Evolutionary conservation across 2,329 filamentous ascomycete genomes (phyloP).

Genomic region (Fusarium acutatum): DNA sequence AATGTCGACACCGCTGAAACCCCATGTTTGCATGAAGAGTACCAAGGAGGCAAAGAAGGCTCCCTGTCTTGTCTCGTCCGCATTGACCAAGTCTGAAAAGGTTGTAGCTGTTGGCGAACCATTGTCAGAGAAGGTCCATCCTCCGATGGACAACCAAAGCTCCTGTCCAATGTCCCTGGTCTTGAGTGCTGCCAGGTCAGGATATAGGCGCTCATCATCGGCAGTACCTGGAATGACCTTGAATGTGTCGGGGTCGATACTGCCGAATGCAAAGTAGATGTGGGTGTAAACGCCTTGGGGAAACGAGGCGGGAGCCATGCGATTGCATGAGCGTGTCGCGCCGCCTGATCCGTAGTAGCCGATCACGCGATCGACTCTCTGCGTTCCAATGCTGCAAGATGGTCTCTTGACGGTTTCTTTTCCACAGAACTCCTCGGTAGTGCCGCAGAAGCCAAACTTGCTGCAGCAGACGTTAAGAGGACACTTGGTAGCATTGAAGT

Average conservation of each 20-base stretch:
- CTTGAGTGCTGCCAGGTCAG: no score
- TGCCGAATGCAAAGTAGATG: constrained; percentile 45
- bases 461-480: constrained; percentile 5
- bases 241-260: constrained; percentile 17
- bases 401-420: not conserved
- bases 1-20: constrained; percentile 42
- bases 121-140: constrained; percentile 49
- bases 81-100: constrained; percentile 39
- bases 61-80: constrained; percentile 30
- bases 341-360: constrained; percentile 42
- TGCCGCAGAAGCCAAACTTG: constrained; percentile 1
- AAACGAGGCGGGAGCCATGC: not conserved
- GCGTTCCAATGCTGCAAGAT: not conserved
- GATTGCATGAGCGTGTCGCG: not conserved
- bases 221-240: no score
- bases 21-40: constrained; percentile 28
- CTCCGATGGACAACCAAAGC: constrained; percentile 50
- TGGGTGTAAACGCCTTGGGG: not conserved
- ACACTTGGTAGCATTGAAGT: not conserved
- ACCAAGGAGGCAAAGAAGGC: constrained; percentile 49
- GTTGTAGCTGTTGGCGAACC: constrained; percentile 22
- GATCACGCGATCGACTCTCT: constrained; percentile 31
- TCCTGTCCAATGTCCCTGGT: constrained; percentile 39
- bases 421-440: not conserved
- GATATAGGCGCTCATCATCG: no score